Base-by-base conservation (phyloP, 352 stramenopile species). In the Plasmopara muralis region DNA sequence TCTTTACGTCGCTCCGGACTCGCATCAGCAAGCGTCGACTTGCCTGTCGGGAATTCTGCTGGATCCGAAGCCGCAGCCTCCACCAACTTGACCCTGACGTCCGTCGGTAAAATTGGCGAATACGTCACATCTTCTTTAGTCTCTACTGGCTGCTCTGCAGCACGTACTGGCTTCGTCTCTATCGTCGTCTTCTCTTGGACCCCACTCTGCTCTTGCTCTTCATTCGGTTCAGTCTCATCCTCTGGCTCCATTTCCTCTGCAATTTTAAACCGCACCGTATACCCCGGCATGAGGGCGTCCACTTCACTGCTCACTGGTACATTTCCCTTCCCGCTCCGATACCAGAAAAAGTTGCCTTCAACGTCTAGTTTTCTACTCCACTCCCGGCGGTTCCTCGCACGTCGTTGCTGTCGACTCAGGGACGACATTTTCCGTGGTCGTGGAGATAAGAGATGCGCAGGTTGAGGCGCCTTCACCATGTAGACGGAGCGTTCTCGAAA, bases 321-420 rank as follows among this genome's bases (percentile, higher is more conserved):
- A 40, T 58, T 56, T 9, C 43, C 41, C 9, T 55, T 55, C 31
- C 60, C 60, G 28, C 64, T 72, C 31, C 62, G 62, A 34, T 87
- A 74, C 81, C 81, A 91, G 35, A 77, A 74, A 15, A 83, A 29
- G 7, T 64, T 66, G 12, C 74, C 74, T 43, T 84, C 65, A 12
- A 86, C 74, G 33, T 87, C 76, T 3, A 91, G 30, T 29, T 70
- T 72, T n/a, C 80, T 68, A 13, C 50, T 66, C 80, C 80, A 91
- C 45, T 87, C 71, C 38, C 80, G 84, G 34, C 81, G 72, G 43
- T 72, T 82, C 12, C 81, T 81, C 28, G 60, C 47, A 1, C 60
- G 54, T 30, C 61, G 64, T 41, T 71, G 50, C 35, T 74, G 62
- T 43, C 63, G 63, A 65, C 50, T 71, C 10, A 71, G 48, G 13